Evolutionary conservation across 495 filamentous ascomycete species (phyloP), one percentile per base, ranked within the genome.

Genomic region (Tuber brumale): DNA sequence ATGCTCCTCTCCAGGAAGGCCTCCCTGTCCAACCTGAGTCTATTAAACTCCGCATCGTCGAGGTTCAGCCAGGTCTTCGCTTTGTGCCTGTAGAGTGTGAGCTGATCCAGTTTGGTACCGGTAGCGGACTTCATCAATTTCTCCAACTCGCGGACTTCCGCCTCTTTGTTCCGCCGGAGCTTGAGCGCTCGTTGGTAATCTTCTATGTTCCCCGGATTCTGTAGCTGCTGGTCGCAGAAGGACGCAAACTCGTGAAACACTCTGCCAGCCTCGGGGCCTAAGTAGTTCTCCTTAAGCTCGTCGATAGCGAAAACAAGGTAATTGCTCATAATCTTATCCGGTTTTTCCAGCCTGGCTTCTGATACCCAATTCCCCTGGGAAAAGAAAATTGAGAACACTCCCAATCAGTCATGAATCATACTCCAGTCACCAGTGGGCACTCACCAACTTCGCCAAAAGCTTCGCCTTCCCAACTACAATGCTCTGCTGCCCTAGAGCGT

Each of bases 221-320:
- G 90, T 19, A 98, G 86, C 82, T 98, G 95, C 78, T 92, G 90
- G 83, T 99, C 95, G 82, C 95, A 99, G 81, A 97, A 99, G 73
- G 89, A 89, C 73, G 95, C 95, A 83, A 97, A 98, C 77, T 95
- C 92, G 83, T 97, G 93, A 80, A 92, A 97, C 14, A 97, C 96
- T 80, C 92, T 88, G 9, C 95, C 94, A 10, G 94, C 92, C 77
- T 89, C 87, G 14, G 92, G 91, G 57, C 91, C 88, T 2, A 83
- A 87, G 72, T 87, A 88, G 14, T 76, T 70, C n/a, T 89, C 90
- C 81, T 87, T 90, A 43, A 99, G 85, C 78, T 94, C 91, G 80
- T 90, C 91, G 51, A 97, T 90, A 3, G 95, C 94, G 9, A 91
- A 90, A 43, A 90, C 88, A 10, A 99, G 87, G 77, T 97, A 97